Evolutionary conservation across 2,329 filamentous ascomycete genomes (phyloP).

Genomic region (Hypoxylon sp.): DNA sequence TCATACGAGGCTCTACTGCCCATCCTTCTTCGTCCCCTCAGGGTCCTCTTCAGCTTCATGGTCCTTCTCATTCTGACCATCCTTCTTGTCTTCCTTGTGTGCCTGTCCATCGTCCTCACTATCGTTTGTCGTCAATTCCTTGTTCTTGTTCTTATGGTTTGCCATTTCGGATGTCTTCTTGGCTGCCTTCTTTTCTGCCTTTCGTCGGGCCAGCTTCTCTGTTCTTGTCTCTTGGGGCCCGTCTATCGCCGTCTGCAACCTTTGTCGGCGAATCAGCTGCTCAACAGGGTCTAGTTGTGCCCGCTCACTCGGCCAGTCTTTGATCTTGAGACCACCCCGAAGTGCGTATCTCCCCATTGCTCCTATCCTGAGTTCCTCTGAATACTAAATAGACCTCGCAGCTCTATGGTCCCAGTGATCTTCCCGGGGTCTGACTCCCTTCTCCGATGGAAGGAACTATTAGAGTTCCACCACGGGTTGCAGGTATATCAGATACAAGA

Average conservation of each 20-base stretch:
- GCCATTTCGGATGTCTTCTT: background rate
- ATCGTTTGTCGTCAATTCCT: background rate
- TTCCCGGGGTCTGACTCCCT: background rate
- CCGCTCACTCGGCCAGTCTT: background rate
- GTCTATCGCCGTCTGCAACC: background rate
- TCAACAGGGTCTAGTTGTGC: background rate
- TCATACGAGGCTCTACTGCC: background rate
- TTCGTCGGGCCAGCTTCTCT: conserved; percentile 1
- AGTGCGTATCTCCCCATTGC: background rate
- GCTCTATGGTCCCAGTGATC: background rate
- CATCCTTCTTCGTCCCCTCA: no score
- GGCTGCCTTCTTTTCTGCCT: background rate
- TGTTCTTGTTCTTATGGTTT: background rate
- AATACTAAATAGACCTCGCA: background rate
- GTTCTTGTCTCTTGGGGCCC: background rate
- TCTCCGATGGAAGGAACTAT: background rate
- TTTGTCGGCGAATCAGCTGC: background rate
- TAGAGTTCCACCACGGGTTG: no score
- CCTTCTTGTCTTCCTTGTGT: background rate
- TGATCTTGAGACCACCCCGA: background rate
- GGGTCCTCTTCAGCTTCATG: background rate
- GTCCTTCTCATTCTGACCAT: background rate
- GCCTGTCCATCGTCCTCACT: background rate
- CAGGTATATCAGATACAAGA: no score
- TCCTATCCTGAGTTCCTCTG: background rate